phyloP scores from a whole-genome alignment of 1,139 yeast genomes.

The Protomyces pachydermus region DNA sequence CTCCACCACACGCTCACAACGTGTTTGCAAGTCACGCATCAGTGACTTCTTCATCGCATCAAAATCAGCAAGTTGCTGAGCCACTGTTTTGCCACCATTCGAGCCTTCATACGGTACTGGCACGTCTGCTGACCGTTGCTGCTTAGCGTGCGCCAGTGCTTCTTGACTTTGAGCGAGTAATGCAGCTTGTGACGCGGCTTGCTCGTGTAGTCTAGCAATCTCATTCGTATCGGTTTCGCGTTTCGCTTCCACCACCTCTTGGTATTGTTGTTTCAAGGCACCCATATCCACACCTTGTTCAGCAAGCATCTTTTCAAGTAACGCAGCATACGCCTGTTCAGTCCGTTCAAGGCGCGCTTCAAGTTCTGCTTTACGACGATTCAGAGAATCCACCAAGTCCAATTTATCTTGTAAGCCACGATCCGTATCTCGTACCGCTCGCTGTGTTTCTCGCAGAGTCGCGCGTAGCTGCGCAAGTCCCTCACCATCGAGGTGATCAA shows the following conservation, averaged over 20 bases:
- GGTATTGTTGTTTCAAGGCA: conserved; percentile 3
- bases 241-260: not conserved
- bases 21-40: conserved; percentile 44
- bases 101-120: not conserved
- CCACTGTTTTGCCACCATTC: conserved; percentile 8
- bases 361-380: conserved; percentile 7
- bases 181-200: conserved; percentile 22
- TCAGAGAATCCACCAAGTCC: not conserved
- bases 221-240: conserved; percentile 3
- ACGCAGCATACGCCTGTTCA: conserved; percentile 4
- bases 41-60: conserved; percentile 41
- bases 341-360: conserved; percentile 9
- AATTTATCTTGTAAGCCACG: conserved; percentile 5
- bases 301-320: conserved; percentile 13
- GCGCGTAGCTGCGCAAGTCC: not conserved
- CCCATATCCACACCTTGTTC: conserved; percentile 9
- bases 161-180: not conserved
- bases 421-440: conserved; percentile 1
- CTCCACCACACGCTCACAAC: conserved; percentile 45
- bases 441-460: not conserved
- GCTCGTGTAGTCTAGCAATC: conserved; percentile 28
- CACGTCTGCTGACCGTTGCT: not conserved
- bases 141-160: not conserved
- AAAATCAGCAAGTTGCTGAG: conserved; percentile 33
- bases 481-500: conserved; percentile 10